Evolutionary conservation across 129 eudicot species (phyloP).

Genomic region (Erigeron canadensis): DNA sequence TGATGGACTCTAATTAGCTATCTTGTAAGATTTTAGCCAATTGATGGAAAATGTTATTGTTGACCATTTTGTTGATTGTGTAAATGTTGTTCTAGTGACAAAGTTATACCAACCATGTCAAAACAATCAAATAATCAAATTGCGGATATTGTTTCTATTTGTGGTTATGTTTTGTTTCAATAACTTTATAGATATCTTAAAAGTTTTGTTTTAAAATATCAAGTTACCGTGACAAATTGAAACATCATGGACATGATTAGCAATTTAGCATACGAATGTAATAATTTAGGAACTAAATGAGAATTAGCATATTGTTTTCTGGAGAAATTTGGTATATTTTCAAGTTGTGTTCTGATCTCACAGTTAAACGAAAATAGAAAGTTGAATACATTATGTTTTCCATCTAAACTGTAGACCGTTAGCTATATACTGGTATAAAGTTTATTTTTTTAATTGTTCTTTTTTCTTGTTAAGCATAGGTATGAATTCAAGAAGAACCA

Average conservation of each 20-base stretch:
- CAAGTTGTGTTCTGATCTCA: neutral
- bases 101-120: too few species aligned
- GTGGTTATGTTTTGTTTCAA: too few species aligned
- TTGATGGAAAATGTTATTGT: neutral
- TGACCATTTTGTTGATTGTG: neutral
- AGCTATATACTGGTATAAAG: neutral
- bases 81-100: too few species aligned
- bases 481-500: slow-evolving; percentile 89
- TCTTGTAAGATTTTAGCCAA: neutral
- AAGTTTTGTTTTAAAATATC: neutral
- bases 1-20: neutral
- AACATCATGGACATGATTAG: slow-evolving; percentile 1
- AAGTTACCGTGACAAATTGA: neutral
- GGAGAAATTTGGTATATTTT: neutral
- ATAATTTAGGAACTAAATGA: too few species aligned
- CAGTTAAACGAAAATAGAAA: neutral
- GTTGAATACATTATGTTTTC: neutral
- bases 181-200: neutral
- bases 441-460: neutral
- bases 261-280: neutral
- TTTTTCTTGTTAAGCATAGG: slow-evolving; percentile 38
- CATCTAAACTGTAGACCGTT: neutral
- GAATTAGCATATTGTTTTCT: too few species aligned
- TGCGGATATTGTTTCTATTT: too few species aligned
- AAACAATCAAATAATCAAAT: too few species aligned